phyloP scores from a whole-genome alignment of 148 eudicot genomes.

The Camellia sinensis region DNA sequence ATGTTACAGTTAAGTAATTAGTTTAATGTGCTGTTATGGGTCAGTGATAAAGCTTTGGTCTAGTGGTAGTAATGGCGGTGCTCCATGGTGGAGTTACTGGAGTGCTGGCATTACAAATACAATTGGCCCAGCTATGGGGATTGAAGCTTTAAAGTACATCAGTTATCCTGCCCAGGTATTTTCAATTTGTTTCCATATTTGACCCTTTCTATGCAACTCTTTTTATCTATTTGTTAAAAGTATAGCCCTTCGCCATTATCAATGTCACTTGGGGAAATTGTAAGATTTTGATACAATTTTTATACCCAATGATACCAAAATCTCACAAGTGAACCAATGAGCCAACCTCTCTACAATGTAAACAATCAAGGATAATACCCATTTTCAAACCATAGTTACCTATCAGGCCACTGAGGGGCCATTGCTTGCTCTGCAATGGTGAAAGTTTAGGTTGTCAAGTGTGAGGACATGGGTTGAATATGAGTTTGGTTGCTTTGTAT shows the following conservation, averaged over 20 bases:
- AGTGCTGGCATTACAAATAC: constrained; percentile 98
- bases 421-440: background rate
- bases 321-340: background rate
- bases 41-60: constrained; percentile 87
- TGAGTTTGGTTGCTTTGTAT: background rate
- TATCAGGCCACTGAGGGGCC: constrained; percentile 5
- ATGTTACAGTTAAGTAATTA: background rate
- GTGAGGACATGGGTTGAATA: background rate
- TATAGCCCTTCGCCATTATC: no score
- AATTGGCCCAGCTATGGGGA: constrained; percentile 99
- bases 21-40: constrained; percentile 7
- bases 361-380: background rate
- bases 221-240: background rate
- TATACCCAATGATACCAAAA: background rate
- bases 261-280: background rate
- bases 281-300: background rate
- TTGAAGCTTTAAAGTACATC: constrained; percentile 91
- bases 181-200: background rate
- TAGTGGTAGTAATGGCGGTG: constrained; percentile 60
- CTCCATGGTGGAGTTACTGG: constrained; percentile 99
- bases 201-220: background rate
- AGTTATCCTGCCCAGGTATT: constrained; percentile 95
- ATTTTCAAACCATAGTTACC: background rate
- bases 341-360: background rate
- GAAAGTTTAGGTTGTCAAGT: background rate